These are phyloP conservation scores for Vaccinium myrtillus DNA, from an alignment of 148 eudicot species.

Conservation along the genomic window DNA sequence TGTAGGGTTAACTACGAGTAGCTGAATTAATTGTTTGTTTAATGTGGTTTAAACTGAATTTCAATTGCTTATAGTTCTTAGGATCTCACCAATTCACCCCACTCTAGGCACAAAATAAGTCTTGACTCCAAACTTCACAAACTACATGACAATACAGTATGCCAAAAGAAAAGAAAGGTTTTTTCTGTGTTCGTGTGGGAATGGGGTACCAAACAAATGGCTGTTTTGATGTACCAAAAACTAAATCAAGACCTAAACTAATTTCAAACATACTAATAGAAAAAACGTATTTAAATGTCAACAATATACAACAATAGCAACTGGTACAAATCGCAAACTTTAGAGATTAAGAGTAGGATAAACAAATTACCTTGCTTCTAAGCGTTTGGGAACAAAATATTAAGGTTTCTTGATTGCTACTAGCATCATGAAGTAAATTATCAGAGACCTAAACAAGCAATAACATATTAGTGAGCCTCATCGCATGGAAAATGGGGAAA, in stretches of 20 bases:
- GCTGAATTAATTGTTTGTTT: not conserved
- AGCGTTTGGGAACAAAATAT: conserved; percentile 98
- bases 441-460: conserved; percentile 71
- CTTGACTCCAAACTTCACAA: not conserved
- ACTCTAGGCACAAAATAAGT: not conserved
- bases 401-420: conserved; percentile 85
- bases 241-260: not conserved
- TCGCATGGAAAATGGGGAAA: not conserved
- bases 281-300: not conserved
- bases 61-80: not conserved
- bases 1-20: not conserved
- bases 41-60: not conserved
- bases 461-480: conserved; percentile 14
- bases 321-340: not conserved
- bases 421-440: conserved; percentile 86
- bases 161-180: not conserved
- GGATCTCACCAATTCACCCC: not conserved
- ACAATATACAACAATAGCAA: not conserved
- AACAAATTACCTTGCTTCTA: conserved; percentile 77
- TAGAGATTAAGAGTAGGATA: not conserved
- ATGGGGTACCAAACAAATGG: not conserved
- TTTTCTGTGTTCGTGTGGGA: not conserved
- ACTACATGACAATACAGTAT: not conserved
- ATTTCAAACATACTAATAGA: conserved; percentile 11
- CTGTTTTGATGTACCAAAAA: not conserved